Evolutionary conservation across 2,329 filamentous ascomycete species (phyloP).

Genomic region (Drechslerella stenobrocha): DNA sequence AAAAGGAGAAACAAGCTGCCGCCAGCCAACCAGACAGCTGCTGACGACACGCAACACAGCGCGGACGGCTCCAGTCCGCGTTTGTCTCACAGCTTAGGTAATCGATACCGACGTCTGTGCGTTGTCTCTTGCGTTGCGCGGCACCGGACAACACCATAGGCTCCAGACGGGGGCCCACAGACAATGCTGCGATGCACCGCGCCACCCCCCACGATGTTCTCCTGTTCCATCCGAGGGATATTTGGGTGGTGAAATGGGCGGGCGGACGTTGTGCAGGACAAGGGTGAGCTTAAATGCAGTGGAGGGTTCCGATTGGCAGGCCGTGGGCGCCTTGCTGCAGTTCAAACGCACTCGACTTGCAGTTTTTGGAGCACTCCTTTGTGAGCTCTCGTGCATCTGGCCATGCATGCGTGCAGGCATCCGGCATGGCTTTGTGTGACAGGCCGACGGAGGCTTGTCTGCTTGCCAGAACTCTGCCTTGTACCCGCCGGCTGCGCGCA

Average conservation of each 20-base stretch:
- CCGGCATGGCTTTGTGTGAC: conserved; percentile 12
- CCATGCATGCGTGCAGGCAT: conserved; percentile 18
- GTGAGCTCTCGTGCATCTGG: conserved; percentile 47
- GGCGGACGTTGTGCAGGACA: neutral
- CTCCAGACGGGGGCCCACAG: too few species aligned
- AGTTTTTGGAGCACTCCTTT: neutral
- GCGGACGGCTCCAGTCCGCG: neutral
- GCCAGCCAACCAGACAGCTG: conserved; percentile 4
- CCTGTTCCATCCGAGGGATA: too few species aligned
- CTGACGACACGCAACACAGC: conserved; percentile 22
- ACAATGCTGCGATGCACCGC: too few species aligned
- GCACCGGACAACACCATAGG: too few species aligned
- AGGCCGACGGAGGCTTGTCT: too few species aligned
- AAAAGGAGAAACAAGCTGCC: conserved; percentile 19
- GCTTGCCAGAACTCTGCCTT: too few species aligned
- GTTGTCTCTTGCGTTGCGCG: too few species aligned
- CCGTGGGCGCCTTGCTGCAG: conserved; percentile 15
- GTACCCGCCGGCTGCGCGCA: conserved; percentile 31
- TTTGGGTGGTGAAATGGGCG: too few species aligned
- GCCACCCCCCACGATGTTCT: too few species aligned
- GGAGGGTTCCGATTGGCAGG: conserved; percentile 26
- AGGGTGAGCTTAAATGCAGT: conserved; percentile 45
- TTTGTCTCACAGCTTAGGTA: too few species aligned
- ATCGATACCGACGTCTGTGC: too few species aligned
- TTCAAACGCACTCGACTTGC: neutral